Percentiles rank a stretch among this genome's conserved stretches.
These are phyloP conservation scores for Ramaria sp. DNA, from an alignment of 768 basidiomycete genomes.

Conservation along the genomic window DNA sequence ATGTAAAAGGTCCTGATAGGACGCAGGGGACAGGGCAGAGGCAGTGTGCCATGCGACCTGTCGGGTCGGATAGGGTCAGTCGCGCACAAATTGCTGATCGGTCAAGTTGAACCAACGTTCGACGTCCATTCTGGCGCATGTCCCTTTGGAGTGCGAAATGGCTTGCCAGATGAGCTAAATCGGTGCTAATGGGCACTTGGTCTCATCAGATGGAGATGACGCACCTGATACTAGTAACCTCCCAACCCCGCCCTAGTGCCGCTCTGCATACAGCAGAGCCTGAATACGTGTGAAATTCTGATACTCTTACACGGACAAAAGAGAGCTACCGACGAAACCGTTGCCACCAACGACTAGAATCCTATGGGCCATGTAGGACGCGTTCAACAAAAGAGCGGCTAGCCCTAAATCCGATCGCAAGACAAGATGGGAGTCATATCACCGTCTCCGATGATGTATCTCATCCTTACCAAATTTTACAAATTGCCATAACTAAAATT, in stretches of 20 bases:
- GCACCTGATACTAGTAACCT: slow-evolving; percentile 85
- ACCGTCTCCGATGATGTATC: neutral
- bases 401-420: no score
- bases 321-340: slow-evolving; percentile 76
- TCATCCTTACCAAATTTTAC: neutral
- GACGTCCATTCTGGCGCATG: slow-evolving; percentile 80
- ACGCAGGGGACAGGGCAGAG: slow-evolving; percentile 66
- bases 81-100: no score
- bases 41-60: slow-evolving; percentile 86
- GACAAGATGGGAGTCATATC: no score
- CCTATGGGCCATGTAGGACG: slow-evolving; percentile 36
- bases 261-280: slow-evolving; percentile 89
- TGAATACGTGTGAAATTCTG: slow-evolving; percentile 20
- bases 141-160: slow-evolving; percentile 82
- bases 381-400: no score
- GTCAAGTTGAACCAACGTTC: slow-evolving; percentile 40
- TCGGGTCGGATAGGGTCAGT: no score
- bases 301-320: neutral
- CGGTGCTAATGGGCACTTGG: neutral
- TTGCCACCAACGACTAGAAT: slow-evolving; percentile 97
- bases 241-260: slow-evolving; percentile 74
- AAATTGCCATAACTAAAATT: no score
- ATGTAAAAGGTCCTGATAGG: slow-evolving; percentile 60
- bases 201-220: neutral
- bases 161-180: slow-evolving; percentile 70